Percentiles rank a stretch among this genome's conserved stretches.
Evolutionary conservation across 2,329 filamentous ascomycete genomes (phyloP).

Genomic region (Cercospora zeae-maydis): DNA sequence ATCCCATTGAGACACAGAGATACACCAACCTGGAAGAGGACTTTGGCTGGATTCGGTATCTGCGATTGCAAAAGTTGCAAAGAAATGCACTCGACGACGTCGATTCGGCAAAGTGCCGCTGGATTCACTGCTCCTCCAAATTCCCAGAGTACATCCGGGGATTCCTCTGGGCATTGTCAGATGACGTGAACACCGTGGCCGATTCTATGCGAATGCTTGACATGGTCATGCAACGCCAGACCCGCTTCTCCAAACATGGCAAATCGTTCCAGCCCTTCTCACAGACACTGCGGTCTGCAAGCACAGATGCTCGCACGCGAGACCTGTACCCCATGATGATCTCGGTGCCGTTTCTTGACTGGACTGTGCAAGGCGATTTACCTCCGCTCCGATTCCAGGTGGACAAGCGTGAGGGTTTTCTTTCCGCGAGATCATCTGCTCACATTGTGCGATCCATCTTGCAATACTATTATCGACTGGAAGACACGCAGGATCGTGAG

Average conservation of each 20-base stretch:
- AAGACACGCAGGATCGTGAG: slow-evolving; percentile 45
- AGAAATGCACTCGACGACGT: slow-evolving; percentile 30
- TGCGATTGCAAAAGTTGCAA: slow-evolving; percentile 38
- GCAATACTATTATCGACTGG: slow-evolving; percentile 44
- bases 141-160: slow-evolving; percentile 39
- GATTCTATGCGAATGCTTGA: slow-evolving; percentile 34
- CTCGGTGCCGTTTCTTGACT: slow-evolving; percentile 44
- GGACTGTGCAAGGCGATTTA: slow-evolving; percentile 39
- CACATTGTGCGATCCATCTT: slow-evolving; percentile 42
- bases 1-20: slow-evolving; percentile 38
- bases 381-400: slow-evolving; percentile 43
- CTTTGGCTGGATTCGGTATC: slow-evolving; percentile 44
- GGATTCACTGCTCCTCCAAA: slow-evolving; percentile 45
- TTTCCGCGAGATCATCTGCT: slow-evolving; percentile 38
- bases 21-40: slow-evolving; percentile 37
- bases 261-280: slow-evolving; percentile 44
- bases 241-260: slow-evolving; percentile 45
- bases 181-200: slow-evolving; percentile 22
- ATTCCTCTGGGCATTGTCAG: slow-evolving; percentile 27
- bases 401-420: slow-evolving; percentile 42
- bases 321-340: slow-evolving; percentile 38
- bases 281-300: slow-evolving; percentile 30
- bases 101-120: slow-evolving; percentile 37
- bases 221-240: slow-evolving; percentile 39
- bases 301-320: slow-evolving; percentile 7